Evolutionary conservation across 352 stramenopile species (phyloP), one percentile per base, ranked within the genome.

Genomic region (Discostella stelligera): DNA sequence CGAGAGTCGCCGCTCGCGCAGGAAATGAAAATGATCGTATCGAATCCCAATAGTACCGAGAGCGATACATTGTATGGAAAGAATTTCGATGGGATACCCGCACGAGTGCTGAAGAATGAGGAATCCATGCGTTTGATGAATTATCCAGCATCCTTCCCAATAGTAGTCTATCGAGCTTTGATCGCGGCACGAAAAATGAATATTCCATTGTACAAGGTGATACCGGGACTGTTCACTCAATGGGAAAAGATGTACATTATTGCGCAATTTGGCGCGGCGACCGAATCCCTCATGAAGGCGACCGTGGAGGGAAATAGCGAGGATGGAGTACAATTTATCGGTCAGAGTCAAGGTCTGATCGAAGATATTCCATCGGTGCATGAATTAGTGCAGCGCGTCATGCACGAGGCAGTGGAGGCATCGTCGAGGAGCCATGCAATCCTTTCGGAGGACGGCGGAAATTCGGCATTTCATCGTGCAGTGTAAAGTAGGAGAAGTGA

Each of bases 1-100:
- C 41, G 71, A 56, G 82, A 91, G 71, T 87, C 77, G 54, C 67
- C 80, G 0, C 64, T 91, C 53, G 71, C 85, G n/a, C 46, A 87
- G 30, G 44, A 63, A 30, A 72, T 78, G 2, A 94, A 94, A 59
- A 74, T 85, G 25, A 75, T 77, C 25, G 80, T 92, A 48, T 68
- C 66, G 8, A 70, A 76, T 10, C 3, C 59, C 14, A 41, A 79
- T 8, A 63, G 64, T 21, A 85, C 62, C 13, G 89, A 93, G 62
- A 53, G 37, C 14, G 76, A 91, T 48, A 93, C 89, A 18, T 62
- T 94, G 8, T 94, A 93, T 69, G 86, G 87, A 39, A 89, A 80
- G 20, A 93, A 94, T 52, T 94, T 94, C 72, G 89, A 94, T 79
- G 89, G 89, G 3, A 89, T 94, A 49, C 79, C 77, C 16, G 87